A percentile compares a stretch with the other conserved stretches of the same genome.
phyloP scores from a whole-genome alignment of 1,284 basidiomycete species.

The Apiotrichum gracile region DNA sequence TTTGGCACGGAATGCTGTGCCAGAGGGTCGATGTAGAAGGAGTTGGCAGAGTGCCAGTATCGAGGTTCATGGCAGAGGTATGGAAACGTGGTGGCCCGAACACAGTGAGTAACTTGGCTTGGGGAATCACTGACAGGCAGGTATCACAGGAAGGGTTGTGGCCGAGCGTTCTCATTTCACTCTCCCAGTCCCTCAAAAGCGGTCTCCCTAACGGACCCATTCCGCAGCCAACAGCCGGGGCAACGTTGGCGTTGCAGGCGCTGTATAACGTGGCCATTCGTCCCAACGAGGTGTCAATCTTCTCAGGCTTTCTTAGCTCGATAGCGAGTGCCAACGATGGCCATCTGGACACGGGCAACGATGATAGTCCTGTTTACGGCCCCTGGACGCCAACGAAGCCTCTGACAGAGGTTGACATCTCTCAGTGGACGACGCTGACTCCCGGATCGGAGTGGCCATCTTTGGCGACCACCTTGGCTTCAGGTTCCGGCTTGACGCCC shows the following conservation, averaged over 20 bases:
- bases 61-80: conserved; percentile 33
- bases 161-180: conserved; percentile 35
- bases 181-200: conserved; percentile 16
- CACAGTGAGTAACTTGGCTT: conserved; percentile 22
- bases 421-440: conserved; percentile 39
- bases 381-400: conserved; percentile 32
- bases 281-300: conserved; percentile 35
- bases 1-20: conserved; percentile 20
- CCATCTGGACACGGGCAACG: background rate
- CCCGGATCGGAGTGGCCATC: conserved; percentile 33
- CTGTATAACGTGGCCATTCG: conserved; percentile 38
- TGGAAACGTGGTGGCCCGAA: conserved; percentile 42
- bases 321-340: conserved; percentile 13
- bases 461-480: conserved; percentile 12
- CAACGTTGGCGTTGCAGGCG: conserved; percentile 31
- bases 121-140: conserved; percentile 11
- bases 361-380: conserved; percentile 24
- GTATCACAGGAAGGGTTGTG: conserved; percentile 34
- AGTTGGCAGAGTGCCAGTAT: conserved; percentile 31
- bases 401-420: conserved; percentile 25
- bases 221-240: conserved; percentile 23
- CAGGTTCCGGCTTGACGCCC: conserved; percentile 19
- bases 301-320: conserved; percentile 34
- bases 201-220: background rate
- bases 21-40: conserved; percentile 39